These are phyloP conservation scores for Gossypium stocksii DNA, from an alignment of 345 rosid genomes.

Conservation along the genomic window DNA sequence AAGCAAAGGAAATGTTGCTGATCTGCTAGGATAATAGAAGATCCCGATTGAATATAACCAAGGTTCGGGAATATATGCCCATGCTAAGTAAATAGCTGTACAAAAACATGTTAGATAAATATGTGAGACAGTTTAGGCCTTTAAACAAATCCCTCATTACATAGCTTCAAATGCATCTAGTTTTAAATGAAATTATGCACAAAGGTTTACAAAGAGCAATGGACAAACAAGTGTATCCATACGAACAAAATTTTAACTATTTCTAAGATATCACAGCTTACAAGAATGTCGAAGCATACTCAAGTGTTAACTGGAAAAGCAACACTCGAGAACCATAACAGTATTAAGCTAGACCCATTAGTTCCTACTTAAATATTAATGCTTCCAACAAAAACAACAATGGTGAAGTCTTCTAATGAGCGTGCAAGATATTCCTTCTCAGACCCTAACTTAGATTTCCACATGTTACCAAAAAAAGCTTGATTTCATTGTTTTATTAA, in stretches of 20 bases:
- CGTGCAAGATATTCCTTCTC: neutral
- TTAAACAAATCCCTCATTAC: neutral
- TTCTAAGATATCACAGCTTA: neutral
- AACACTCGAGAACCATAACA: neutral
- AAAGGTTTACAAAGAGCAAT: neutral
- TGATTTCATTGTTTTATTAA: neutral
- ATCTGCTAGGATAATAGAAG: conserved; percentile 73
- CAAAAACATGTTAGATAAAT: neutral
- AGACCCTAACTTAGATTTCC: neutral
- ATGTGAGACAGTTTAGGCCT: neutral
- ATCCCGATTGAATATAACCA: conserved; percentile 64
- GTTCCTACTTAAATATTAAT: neutral
- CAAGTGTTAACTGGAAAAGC: neutral
- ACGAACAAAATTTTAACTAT: neutral
- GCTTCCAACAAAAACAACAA: neutral
- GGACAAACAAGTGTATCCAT: neutral
- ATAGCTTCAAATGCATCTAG: neutral
- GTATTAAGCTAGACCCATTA: neutral
- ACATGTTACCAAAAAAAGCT: neutral
- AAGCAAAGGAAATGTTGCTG: conserved; percentile 6
- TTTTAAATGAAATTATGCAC: neutral
- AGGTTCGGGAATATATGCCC: conserved; percentile 87
- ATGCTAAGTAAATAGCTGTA: conserved; percentile 60
- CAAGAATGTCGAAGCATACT: neutral
- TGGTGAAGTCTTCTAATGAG: neutral